Evolutionary conservation across 371 early-diverging fungal genomes (phyloP).

Genomic region (Caulochytrium protostelioides): DNA sequence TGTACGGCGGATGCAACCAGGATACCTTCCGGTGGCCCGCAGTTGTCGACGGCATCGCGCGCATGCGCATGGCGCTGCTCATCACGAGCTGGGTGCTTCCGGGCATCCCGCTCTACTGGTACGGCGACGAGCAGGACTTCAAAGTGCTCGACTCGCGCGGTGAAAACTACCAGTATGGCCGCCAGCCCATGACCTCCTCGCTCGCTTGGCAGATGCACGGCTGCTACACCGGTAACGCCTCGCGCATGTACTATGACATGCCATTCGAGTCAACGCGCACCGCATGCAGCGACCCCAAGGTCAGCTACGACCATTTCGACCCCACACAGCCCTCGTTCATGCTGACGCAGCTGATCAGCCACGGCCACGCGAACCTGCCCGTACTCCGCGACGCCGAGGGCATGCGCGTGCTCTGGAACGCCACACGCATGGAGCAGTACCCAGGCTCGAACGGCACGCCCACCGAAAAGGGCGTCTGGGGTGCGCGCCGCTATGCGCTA

Average conservation of each 20-base stretch:
- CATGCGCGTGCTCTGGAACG: no score
- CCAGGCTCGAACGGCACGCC: no score
- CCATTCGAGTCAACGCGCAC: background rate
- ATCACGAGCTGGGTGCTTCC: background rate
- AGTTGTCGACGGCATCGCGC: background rate
- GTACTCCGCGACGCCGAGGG: no score
- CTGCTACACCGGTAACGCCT: background rate
- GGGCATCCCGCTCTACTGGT: background rate
- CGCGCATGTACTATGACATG: background rate
- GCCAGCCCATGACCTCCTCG: background rate
- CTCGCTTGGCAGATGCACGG: background rate
- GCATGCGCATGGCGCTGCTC: background rate
- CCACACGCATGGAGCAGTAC: no score
- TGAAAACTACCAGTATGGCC: background rate
- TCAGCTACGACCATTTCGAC: constrained; percentile 1
- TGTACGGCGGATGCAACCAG: constrained; percentile 1
- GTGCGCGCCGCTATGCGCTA: no score
- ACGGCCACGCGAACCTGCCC: no score
- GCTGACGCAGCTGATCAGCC: background rate
- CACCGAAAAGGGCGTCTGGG: no score
- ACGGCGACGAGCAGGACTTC: constrained; percentile 1
- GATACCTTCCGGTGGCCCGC: constrained; percentile 1
- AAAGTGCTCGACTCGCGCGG: background rate
- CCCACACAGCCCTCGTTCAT: background rate
- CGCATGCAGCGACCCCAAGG: background rate